These are phyloP conservation scores for Colletotrichum filicis DNA, from an alignment of 2,329 filamentous ascomycete genomes.

Conservation along the genomic window DNA sequence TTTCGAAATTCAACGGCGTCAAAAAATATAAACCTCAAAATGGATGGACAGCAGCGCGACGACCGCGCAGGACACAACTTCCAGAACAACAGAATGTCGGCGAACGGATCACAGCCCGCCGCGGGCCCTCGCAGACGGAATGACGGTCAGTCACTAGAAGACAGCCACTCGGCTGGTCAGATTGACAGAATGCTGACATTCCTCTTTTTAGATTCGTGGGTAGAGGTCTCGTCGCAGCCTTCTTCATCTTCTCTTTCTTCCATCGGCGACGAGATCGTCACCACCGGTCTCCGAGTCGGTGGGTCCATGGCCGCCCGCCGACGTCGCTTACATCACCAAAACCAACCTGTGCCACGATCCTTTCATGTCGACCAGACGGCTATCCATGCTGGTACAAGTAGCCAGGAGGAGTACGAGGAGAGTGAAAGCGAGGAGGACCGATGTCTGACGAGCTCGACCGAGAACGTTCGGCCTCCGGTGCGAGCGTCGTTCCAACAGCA, in stretches of 20 bases:
- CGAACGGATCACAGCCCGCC: constrained; percentile 29
- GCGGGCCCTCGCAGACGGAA: constrained; percentile 33
- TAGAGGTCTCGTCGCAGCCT: constrained; percentile 91
- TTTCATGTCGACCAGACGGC: constrained; percentile 53
- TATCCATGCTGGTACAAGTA: constrained; percentile 68
- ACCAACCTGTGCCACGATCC: constrained; percentile 44
- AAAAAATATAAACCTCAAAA: constrained; percentile 6
- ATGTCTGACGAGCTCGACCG: constrained; percentile 68
- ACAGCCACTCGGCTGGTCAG: constrained; percentile 32
- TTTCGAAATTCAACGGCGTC: background rate
- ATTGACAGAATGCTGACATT: constrained; percentile 14
- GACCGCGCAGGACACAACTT: constrained; percentile 39
- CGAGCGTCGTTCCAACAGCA: constrained; percentile 43
- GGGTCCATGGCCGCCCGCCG: constrained; percentile 72
- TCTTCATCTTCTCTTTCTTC: constrained; percentile 94
- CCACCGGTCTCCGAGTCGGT: constrained; percentile 84
- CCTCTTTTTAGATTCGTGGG: constrained; percentile 83
- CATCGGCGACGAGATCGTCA: constrained; percentile 88
- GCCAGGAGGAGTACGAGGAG: constrained; percentile 95
- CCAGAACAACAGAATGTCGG: constrained; percentile 37
- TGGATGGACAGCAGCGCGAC: constrained; percentile 35
- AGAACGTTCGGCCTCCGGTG: constrained; percentile 54
- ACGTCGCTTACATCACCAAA: constrained; percentile 52
- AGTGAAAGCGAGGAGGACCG: constrained; percentile 90
- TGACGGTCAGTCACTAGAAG: constrained; percentile 37